These are phyloP conservation scores for Dryadomyces sulphureus DNA, from an alignment of 2,329 filamentous ascomycete species.

Conservation along the genomic window DNA sequence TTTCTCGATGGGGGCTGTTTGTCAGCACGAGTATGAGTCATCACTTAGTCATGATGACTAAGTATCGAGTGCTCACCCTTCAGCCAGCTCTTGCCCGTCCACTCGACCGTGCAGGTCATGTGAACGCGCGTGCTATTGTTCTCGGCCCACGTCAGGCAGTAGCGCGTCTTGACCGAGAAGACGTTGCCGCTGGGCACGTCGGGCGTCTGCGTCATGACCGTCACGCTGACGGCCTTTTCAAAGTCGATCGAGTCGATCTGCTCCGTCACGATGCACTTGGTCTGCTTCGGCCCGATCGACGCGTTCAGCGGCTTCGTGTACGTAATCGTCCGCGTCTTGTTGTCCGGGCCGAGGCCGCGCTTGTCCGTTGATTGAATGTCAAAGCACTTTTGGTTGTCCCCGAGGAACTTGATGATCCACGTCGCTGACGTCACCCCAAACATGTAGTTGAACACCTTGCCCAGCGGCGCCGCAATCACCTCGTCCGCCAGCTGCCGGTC, in stretches of 20 bases:
- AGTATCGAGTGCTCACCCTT: constrained; percentile 46
- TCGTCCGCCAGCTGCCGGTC: constrained; percentile 79
- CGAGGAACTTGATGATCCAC: constrained; percentile 79
- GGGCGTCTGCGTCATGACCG: constrained; percentile 72
- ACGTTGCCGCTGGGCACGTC: constrained; percentile 91
- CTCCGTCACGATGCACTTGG: constrained; percentile 83
- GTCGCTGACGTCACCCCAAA: constrained; percentile 67
- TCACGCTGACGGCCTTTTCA: constrained; percentile 75
- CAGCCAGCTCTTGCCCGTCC: constrained; percentile 96
- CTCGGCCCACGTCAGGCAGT: constrained; percentile 86
- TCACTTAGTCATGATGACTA: not conserved
- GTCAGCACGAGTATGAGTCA: not conserved
- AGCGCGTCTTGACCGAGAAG: constrained; percentile 84
- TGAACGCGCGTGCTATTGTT: constrained; percentile 73
- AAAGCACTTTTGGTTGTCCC: constrained; percentile 72
- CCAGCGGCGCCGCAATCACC: constrained; percentile 69
- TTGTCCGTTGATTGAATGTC: constrained; percentile 84
- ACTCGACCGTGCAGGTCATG: constrained; percentile 83
- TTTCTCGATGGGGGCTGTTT: constrained; percentile 83
- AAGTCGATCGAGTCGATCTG: constrained; percentile 72
- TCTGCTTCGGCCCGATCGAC: constrained; percentile 81
- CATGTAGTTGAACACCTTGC: constrained; percentile 77
- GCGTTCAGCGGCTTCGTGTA: constrained; percentile 86
- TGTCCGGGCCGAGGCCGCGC: constrained; percentile 60
- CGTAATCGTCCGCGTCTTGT: constrained; percentile 58